Base-by-base conservation (phyloP, 2,329 filamentous ascomycete species). In the Aspergillus ochraceus region DNA sequence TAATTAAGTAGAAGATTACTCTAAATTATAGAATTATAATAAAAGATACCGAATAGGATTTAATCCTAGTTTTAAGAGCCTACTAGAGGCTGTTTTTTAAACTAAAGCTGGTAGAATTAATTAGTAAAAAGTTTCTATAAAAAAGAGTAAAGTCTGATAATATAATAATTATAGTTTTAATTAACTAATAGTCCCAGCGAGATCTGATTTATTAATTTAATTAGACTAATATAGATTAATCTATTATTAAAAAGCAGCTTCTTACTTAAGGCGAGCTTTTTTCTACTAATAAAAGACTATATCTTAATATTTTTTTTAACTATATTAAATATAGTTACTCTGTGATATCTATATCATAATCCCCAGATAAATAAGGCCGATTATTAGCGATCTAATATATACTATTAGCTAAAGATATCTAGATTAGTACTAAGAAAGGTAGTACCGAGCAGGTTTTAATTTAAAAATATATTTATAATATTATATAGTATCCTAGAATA, bases 1-100 rank as follows among this genome's bases (percentile, higher is more conserved):
- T 54, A 30, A 63, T 62, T 49, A 57, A 63, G 47, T 65, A 55
- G 61, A 59, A 56, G 55, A 36, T 63, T 32, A 61, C 55, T 30
- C 57, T 60, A 32, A 64, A 66, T 52, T 62, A n/a, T 56, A 60
- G 56, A 49, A 62, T 52, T 4, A n/a, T 49, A 14, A n/a, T 29
- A 2, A 52, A 51, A 50, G 54, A 51, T 57, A 64, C 49, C 51
- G 54, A 66, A 46, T 36, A 66, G 61, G 50, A 66, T 55, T 52
- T 64, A 11, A 60, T 62, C 54, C 56, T 62, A 50, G 51, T 57
- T 22, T 55, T 59, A 39, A 32, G 58, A 32, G 55, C 42, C 52
- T 24, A 62, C 55, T 64, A 51, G 63, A 49, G 54, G 39, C 54
- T 63, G 3, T 58, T 61, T 51, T 30, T 63, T 22, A 11, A 60